Percentiles rank a stretch among this genome's conserved stretches.
Evolutionary conservation across 192 early-diverging fungal genomes (phyloP).

Genomic region (Neocallimastix lanati): DNA sequence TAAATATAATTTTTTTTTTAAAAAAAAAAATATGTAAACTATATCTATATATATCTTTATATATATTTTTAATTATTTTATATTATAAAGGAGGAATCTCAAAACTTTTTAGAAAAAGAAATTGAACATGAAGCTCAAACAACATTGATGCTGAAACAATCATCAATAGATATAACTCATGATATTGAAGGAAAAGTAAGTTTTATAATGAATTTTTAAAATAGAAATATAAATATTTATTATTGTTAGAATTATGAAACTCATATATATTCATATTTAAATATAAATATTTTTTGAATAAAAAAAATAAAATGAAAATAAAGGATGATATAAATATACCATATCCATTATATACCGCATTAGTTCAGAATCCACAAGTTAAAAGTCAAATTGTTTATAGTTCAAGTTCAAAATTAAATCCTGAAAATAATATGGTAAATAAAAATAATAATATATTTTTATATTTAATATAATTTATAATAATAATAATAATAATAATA

Average conservation of each 20-base stretch:
- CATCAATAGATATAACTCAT: not conserved
- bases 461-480: too few species aligned
- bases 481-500: too few species aligned
- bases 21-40: too few species aligned
- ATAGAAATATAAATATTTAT: too few species aligned
- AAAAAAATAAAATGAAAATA: not conserved
- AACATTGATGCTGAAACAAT: not conserved
- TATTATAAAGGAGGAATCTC: not conserved
- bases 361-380: not conserved
- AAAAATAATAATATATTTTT: too few species aligned
- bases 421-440: not conserved
- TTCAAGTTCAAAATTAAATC: not conserved
- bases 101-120: not conserved
- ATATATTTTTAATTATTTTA: too few species aligned
- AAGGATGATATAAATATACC: not conserved
- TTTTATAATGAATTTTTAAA: too few species aligned
- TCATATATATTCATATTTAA: too few species aligned
- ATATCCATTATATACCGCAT: not conserved
- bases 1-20: too few species aligned
- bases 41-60: too few species aligned
- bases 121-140: not conserved
- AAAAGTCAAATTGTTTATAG: not conserved
- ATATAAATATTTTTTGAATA: too few species aligned
- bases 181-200: not conserved
- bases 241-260: too few species aligned